These are phyloP conservation scores for Ogataea salicorniae DNA, from an alignment of 805 yeast species.

Conservation along the genomic window DNA sequence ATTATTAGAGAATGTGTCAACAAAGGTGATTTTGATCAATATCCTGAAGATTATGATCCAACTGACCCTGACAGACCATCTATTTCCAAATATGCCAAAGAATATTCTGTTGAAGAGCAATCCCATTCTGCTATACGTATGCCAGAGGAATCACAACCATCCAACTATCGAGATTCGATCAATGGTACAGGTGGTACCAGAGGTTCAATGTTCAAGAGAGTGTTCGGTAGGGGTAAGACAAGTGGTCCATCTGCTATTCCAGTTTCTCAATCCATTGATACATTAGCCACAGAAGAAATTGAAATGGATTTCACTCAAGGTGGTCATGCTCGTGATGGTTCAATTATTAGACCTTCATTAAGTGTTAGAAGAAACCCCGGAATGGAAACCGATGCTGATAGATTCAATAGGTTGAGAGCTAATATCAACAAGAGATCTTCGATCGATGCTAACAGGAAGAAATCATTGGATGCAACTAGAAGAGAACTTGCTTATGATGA, in stretches of 20 bases:
- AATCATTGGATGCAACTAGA: slow-evolving; percentile 24
- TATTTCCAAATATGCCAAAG: slow-evolving; percentile 41
- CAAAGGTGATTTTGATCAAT: slow-evolving; percentile 61
- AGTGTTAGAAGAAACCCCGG: slow-evolving; percentile 21
- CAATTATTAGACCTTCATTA: slow-evolving; percentile 30
- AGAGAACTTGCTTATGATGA: slow-evolving; percentile 14
- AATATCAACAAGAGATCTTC: slow-evolving; percentile 16
- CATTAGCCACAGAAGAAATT: slow-evolving; percentile 45
- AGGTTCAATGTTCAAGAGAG: slow-evolving; percentile 35
- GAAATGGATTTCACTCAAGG: slow-evolving; percentile 36
- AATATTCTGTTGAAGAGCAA: slow-evolving; percentile 26
- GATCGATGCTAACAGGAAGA: slow-evolving; percentile 15
- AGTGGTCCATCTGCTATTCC: slow-evolving; percentile 28
- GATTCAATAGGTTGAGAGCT: slow-evolving; percentile 14
- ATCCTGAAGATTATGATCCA: slow-evolving; percentile 69
- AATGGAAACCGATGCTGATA: slow-evolving; percentile 19
- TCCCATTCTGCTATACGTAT: slow-evolving; percentile 11
- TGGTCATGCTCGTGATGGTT: slow-evolving; percentile 22
- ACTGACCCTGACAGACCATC: slow-evolving; percentile 66
- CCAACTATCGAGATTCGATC: slow-evolving; percentile 30
- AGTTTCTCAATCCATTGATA: slow-evolving; percentile 31
- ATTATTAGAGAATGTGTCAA: slow-evolving; percentile 66
- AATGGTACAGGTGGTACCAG: slow-evolving; percentile 33
- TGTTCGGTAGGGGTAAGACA: slow-evolving; percentile 25
- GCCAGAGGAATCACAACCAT: slow-evolving; percentile 2